phyloP scores from a whole-genome alignment of 2,329 filamentous ascomycete genomes.

The Chalaropsis thielavioides region DNA sequence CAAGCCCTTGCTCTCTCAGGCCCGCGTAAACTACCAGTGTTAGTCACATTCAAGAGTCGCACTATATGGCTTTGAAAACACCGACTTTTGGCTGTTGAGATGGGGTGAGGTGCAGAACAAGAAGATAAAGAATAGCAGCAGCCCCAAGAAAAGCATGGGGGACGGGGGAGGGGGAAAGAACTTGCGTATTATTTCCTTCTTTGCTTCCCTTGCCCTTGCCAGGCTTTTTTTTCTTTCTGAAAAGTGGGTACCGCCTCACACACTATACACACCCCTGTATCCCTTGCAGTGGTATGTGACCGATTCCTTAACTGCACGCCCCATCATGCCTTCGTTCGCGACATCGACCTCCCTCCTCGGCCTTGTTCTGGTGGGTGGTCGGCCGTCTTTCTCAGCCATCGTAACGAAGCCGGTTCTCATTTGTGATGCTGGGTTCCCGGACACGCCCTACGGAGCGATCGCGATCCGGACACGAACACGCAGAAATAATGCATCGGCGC shows the following conservation, averaged over 20 bases:
- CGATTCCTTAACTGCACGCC: too few relatives aligned
- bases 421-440: too few relatives aligned
- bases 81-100: constrained; percentile 5
- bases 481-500: too few relatives aligned
- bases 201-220: constrained; percentile 3
- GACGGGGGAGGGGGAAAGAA: neutral
- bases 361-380: too few relatives aligned
- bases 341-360: too few relatives aligned
- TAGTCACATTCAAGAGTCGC: neutral
- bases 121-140: neutral
- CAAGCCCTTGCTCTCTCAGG: neutral
- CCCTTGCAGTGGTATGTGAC: neutral
- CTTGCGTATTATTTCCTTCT: constrained; percentile 7
- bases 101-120: constrained; percentile 8
- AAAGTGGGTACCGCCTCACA: neutral
- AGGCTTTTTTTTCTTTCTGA: neutral
- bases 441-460: too few relatives aligned
- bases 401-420: too few relatives aligned
- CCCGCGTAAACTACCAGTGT: neutral
- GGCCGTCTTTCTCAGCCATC: too few relatives aligned
- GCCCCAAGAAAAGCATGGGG: constrained; percentile 4
- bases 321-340: too few relatives aligned
- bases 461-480: too few relatives aligned
- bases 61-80: constrained; percentile 4
- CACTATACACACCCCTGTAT: neutral